phyloP scores from a whole-genome alignment of 345 rosid genomes.

The Gynandropsis gynandra region DNA sequence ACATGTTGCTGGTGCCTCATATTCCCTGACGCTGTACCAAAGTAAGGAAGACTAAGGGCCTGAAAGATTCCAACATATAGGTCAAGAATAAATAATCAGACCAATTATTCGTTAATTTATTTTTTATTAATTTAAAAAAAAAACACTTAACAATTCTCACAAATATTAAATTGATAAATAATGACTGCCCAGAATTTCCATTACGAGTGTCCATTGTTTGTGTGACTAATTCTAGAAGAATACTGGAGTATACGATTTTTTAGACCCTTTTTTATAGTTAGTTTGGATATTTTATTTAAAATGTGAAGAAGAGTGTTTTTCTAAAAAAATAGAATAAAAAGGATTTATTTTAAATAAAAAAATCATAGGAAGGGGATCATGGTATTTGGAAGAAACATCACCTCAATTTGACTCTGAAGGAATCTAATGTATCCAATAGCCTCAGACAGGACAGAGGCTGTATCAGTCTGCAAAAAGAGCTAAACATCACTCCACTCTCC shows the following conservation, averaged over 20 bases:
- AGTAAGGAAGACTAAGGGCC: constrained; percentile 97
- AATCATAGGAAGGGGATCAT: constrained; percentile 2
- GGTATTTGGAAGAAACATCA: constrained; percentile 30
- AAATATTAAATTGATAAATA: not conserved
- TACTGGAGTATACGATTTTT: too few species aligned
- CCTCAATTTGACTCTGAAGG: constrained; percentile 99
- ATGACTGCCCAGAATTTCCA: too few species aligned
- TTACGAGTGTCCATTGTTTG: too few species aligned
- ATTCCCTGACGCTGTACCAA: constrained; percentile 62
- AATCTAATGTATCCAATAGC: constrained; percentile 99
- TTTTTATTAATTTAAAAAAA: constrained; percentile 1
- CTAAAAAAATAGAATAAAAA: too few species aligned
- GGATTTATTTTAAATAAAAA: not conserved
- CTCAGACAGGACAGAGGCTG: constrained; percentile 98
- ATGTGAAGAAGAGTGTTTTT: too few species aligned
- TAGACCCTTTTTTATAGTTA: too few species aligned
- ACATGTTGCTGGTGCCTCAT: constrained; percentile 63
- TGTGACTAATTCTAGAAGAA: too few species aligned
- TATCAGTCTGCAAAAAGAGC: constrained; percentile 93
- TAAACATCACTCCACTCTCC: constrained; percentile 35
- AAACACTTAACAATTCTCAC: too few species aligned
- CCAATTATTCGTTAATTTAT: constrained; percentile 21
- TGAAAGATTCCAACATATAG: constrained; percentile 27
- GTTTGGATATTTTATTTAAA: too few species aligned
- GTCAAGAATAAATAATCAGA: constrained; percentile 20